Evolutionary conservation across 106 monocot genomes (phyloP), one percentile per base, ranked within the genome.

Genomic region (Triglochin maritima): DNA sequence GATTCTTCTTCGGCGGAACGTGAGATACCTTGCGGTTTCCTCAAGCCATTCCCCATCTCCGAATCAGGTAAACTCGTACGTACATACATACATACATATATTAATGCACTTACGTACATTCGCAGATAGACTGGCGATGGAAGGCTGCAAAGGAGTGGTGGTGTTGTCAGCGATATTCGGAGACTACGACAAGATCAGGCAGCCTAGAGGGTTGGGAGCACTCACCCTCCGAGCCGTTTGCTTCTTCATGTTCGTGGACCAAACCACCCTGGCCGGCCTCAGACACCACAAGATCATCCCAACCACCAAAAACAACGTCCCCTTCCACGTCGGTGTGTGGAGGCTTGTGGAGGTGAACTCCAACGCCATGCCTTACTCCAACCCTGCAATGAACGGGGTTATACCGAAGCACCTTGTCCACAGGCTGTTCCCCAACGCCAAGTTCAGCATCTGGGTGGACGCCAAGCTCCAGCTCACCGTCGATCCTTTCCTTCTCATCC

Each of bases 161-260:
- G 90, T 90, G 16, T 81, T 66, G 7, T 95, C 94, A 5, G 90
- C 87, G 4, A 71, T 95, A 57, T 81, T 90, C 41, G 77, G 76
- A 11, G 83, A 95, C 71, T 85, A 87, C 51, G 94, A 95, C 81
- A 90, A 95, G 56, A 75, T 95, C 56, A 78, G 94, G 48, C 94
- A 95, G 63, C 90, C 90, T 0, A 87, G 71, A 68, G 83, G 83
- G 4, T 53, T 95, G n/a, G 94, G 84, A 49, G 49, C 71, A 7
- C 60, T 63, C 46, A 90, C 90, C 4, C 71, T 90, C 3, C 13
- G 74, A 46, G 48, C 79, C 2, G 90, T 78, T 3, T 95, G 94
- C 62, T 95, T 90, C 76, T 87, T 95, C 90, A 77, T 95, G 85
- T 95, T 95, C 89, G 70, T 95, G 13, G 90, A 90, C 49, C 73